A percentile compares a stretch with the other conserved stretches of the same genome.
Evolutionary conservation across 768 basidiomycete genomes (phyloP).

Genomic region (Rhodotorula toruloides): DNA sequence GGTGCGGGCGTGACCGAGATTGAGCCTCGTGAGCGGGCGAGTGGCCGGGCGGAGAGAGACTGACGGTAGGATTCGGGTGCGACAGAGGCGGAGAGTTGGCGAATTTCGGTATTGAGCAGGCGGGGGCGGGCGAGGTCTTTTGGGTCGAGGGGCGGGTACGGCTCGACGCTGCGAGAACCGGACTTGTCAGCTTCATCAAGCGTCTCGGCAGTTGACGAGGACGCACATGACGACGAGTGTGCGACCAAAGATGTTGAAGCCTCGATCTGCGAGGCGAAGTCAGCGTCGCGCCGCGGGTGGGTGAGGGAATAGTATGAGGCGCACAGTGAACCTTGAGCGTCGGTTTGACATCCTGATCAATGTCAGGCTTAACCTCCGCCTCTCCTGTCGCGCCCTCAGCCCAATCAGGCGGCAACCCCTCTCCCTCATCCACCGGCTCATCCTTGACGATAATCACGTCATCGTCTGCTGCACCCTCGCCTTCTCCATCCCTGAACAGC

Average conservation of each 20-base stretch:
- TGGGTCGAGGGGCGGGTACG: slow-evolving; percentile 21
- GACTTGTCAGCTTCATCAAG: neutral
- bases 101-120: slow-evolving; percentile 15
- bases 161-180: slow-evolving; percentile 25
- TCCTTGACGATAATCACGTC: slow-evolving; percentile 20
- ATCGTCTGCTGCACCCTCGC: neutral
- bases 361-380: neutral
- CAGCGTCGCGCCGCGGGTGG: neutral
- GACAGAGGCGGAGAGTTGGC: slow-evolving; percentile 22
- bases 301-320: neutral
- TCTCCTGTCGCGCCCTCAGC: neutral
- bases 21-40: neutral
- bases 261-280: slow-evolving; percentile 10
- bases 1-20: slow-evolving; percentile 13
- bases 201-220: neutral
- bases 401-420: neutral
- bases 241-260: slow-evolving; percentile 30
- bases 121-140: neutral
- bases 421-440: slow-evolving; percentile 32
- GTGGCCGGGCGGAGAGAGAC: neutral
- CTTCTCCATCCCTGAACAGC: neutral
- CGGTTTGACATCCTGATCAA: slow-evolving; percentile 28
- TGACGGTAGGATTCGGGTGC: slow-evolving; percentile 8
- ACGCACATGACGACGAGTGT: slow-evolving; percentile 35
- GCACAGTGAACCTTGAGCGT: slow-evolving; percentile 27